Percentiles rank a stretch among this genome's conserved stretches.
Conservation (phyloP, 768 basidiomycete genomes). For the Calocera viscosa region DNA sequence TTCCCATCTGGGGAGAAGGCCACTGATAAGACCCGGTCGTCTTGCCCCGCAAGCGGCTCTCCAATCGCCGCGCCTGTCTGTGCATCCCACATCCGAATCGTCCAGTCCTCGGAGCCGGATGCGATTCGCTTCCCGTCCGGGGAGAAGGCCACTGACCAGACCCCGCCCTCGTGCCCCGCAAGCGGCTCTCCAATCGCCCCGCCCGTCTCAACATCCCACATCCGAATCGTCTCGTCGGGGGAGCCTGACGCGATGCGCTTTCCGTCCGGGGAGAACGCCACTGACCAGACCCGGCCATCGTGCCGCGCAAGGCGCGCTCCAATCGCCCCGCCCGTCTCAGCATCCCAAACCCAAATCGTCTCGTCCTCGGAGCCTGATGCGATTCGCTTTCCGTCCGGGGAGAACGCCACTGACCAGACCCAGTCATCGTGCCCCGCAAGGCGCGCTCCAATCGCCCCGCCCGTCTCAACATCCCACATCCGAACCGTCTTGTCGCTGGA, state of each 20-base stretch:
- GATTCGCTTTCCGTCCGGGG: conserved; percentile 32
- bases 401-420: conserved; percentile 36
- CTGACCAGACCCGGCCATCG: not conserved
- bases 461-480: conserved; percentile 33
- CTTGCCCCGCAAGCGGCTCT: not conserved
- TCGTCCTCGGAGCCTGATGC: conserved; percentile 34
- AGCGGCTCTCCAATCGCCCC: not conserved
- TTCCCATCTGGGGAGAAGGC: conserved; percentile 14
- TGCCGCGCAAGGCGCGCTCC: not conserved
- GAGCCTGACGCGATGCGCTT: not conserved
- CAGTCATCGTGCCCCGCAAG: conserved; percentile 33
- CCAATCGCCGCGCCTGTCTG: not conserved
- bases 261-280: conserved; percentile 9
- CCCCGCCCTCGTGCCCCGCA: not conserved
- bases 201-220: not conserved
- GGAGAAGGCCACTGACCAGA: not conserved
- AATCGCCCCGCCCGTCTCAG: not conserved
- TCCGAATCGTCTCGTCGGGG: not conserved
- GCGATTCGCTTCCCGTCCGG: conserved; percentile 32
- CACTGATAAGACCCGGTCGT: not conserved
- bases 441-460: conserved; percentile 27
- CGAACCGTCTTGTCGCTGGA: conserved; percentile 33
- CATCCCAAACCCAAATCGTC: conserved; percentile 34
- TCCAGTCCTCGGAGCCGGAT: conserved; percentile 33
- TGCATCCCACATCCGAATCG: conserved; percentile 33